Evolutionary conservation across 768 basidiomycete species (phyloP).

Genomic region (Phaeotremella fagi): DNA sequence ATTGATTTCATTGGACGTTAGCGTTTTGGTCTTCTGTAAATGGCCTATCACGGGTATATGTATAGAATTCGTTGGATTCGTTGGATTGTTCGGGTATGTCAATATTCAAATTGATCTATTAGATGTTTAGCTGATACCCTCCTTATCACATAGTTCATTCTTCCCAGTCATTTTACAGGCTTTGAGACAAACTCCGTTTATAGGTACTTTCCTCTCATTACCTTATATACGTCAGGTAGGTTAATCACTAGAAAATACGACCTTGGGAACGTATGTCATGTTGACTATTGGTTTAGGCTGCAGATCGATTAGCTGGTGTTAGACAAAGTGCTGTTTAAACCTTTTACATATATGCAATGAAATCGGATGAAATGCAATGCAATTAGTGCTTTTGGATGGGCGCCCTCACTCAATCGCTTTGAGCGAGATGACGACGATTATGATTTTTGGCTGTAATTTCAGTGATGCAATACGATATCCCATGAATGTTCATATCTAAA

Average conservation of each 20-base stretch:
- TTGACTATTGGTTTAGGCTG: slow-evolving; percentile 53
- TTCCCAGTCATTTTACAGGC: slow-evolving; percentile 99
- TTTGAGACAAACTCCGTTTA: slow-evolving; percentile 83
- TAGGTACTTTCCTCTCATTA: slow-evolving; percentile 77
- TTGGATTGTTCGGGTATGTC: slow-evolving; percentile 91
- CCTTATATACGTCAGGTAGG: slow-evolving; percentile 78
- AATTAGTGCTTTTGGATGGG: too few relatives aligned
- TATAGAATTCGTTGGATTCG: slow-evolving; percentile 92
- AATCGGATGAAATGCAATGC: neutral
- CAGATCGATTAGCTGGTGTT: slow-evolving; percentile 75
- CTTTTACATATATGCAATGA: neutral
- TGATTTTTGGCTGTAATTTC: too few relatives aligned
- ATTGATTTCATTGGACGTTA: slow-evolving; percentile 29
- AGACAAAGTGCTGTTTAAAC: slow-evolving; percentile 53
- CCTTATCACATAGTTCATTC: slow-evolving; percentile 67
- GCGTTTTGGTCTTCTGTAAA: slow-evolving; percentile 88
- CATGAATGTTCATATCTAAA: too few relatives aligned
- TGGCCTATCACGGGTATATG: slow-evolving; percentile 91
- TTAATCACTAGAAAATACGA: too few relatives aligned
- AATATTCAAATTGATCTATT: slow-evolving; percentile 10
- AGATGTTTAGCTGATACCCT: neutral
- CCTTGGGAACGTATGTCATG: neutral
- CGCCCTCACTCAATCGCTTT: too few relatives aligned
- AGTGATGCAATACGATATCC: too few relatives aligned
- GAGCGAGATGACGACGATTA: too few relatives aligned